Evolutionary conservation across 1,284 basidiomycete species (phyloP), one percentile per base, ranked within the genome.

Genomic region (Moesziomyces globuligerus): DNA sequence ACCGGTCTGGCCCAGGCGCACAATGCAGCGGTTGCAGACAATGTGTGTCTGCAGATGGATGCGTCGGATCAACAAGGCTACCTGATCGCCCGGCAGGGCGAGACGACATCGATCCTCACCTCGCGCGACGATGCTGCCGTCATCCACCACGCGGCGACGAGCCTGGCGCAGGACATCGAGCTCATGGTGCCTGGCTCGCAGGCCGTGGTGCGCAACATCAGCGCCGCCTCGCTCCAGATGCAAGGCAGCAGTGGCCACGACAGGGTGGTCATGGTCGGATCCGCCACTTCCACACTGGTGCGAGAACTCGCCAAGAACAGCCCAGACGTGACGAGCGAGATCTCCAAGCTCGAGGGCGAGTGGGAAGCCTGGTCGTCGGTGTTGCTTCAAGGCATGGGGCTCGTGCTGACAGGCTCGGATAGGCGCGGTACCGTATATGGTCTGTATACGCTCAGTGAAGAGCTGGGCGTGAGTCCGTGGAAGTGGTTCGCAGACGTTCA

Each of bases 401-500:
- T 64, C 9, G 60, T 57, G 36, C 28, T 64, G 21, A 44, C 56
- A 53, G 60, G 60, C 5, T 42, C 47, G 3, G 60, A 64, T 34
- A 51, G 51, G 48, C 37, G 53, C 2, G 60, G 60, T 6, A 41
- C 60, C 2, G 60, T 53, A 1, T 64, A 64, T 17, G 60, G 40
- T 7, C 45, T 64, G 28, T 64, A 64, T 41, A 57, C 60, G 4
- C 15, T 64, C 32, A 64, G 60, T 29, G 60, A 64, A 8, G 60
- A 64, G 45, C 2, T 64, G n/a, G 60, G 60, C 7, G 48, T 64
- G 5, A 56, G 53, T 18, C 60, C 60, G 0, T 64, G 60, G 60
- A 56, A 56, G 37, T 64, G 60, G 60, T 64, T 64, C n/a, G 60
- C 60, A 11, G 60, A 64, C 28, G 60, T 64, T 6, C 28, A 55